phyloP scores from a whole-genome alignment of 352 stramenopile genomes.

The Bremia lactucae region DNA sequence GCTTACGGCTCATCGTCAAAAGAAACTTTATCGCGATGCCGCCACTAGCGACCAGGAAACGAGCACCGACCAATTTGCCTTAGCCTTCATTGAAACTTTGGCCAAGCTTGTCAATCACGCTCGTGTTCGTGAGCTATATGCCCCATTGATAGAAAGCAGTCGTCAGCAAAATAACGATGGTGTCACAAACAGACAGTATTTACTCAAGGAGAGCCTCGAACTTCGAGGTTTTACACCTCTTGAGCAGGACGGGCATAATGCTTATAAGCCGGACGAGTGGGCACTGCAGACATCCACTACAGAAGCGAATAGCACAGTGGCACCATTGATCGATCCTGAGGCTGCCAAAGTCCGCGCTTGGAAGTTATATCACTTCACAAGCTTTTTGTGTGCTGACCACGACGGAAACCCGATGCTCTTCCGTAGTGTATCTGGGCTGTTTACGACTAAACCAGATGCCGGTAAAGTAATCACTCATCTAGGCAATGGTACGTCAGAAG shows the following conservation, averaged over 20 bases:
- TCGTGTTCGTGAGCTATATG: conserved; percentile 31
- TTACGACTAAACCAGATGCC: conserved; percentile 15
- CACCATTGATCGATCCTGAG: conserved; percentile 30
- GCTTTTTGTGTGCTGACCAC: conserved; percentile 47
- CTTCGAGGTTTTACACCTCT: conserved; percentile 58
- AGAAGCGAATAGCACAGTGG: conserved; percentile 6
- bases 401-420: conserved; percentile 54
- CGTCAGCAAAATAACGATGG: conserved; percentile 4
- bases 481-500: conserved; percentile 5
- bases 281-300: conserved; percentile 13
- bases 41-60: conserved; percentile 11
- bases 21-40: conserved; percentile 20
- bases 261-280: conserved; percentile 16
- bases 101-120: conserved; percentile 47
- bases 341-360: conserved; percentile 42
- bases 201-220: conserved; percentile 68
- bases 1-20: conserved; percentile 16
- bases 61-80: conserved; percentile 17
- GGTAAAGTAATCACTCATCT: conserved; percentile 9
- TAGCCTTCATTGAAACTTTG: conserved; percentile 36
- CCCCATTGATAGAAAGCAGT: conserved; percentile 12
- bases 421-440: conserved; percentile 13
- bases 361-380: conserved; percentile 49
- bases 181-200: conserved; percentile 29
- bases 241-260: conserved; percentile 5